A percentile compares a stretch with the other conserved stretches of the same genome.
These are phyloP conservation scores for Boletus eberwhitei DNA, from an alignment of 768 basidiomycete species.

Conservation along the genomic window DNA sequence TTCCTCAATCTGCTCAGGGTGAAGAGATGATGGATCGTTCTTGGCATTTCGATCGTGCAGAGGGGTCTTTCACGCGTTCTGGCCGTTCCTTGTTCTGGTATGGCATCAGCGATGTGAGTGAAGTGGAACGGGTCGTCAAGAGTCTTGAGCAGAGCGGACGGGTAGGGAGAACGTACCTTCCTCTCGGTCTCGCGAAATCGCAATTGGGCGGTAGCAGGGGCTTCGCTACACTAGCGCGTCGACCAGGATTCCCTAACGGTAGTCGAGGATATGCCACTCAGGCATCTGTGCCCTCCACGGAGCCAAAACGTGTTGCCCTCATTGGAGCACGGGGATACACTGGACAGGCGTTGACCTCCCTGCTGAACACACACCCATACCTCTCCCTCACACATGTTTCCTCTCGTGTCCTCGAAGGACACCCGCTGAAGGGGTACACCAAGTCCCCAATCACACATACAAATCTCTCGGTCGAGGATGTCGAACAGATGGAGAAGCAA, in stretches of 20 bases:
- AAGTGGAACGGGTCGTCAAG: slow-evolving; percentile 85
- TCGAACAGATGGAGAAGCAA: slow-evolving; percentile 84
- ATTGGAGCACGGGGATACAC: slow-evolving; percentile 97
- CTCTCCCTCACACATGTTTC: slow-evolving; percentile 93
- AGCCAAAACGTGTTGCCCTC: slow-evolving; percentile 86
- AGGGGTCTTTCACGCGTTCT: slow-evolving; percentile 94
- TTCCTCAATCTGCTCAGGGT: slow-evolving; percentile 39
- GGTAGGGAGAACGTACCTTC: slow-evolving; percentile 86
- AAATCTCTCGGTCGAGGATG: slow-evolving; percentile 74
- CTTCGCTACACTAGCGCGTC: slow-evolving; percentile 27
- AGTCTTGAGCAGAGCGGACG: slow-evolving; percentile 72
- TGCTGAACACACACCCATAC: slow-evolving; percentile 87
- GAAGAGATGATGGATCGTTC: slow-evolving; percentile 83
- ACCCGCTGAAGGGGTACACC: slow-evolving; percentile 73
- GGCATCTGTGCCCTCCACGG: slow-evolving; percentile 43
- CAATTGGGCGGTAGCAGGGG: slow-evolving; percentile 22
- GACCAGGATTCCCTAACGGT: slow-evolving; percentile 38
- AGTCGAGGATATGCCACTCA: slow-evolving; percentile 81
- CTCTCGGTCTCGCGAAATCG: slow-evolving; percentile 32
- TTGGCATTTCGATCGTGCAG: slow-evolving; percentile 99
- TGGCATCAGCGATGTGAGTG: slow-evolving; percentile 84
- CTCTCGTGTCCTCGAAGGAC: slow-evolving; percentile 89
- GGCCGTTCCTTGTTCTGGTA: slow-evolving; percentile 98
- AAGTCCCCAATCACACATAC: slow-evolving; percentile 73
- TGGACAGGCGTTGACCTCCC: slow-evolving; percentile 83